Base-by-base conservation (phyloP, 2,329 filamentous ascomycete species). In the Colletotrichum horii region DNA sequence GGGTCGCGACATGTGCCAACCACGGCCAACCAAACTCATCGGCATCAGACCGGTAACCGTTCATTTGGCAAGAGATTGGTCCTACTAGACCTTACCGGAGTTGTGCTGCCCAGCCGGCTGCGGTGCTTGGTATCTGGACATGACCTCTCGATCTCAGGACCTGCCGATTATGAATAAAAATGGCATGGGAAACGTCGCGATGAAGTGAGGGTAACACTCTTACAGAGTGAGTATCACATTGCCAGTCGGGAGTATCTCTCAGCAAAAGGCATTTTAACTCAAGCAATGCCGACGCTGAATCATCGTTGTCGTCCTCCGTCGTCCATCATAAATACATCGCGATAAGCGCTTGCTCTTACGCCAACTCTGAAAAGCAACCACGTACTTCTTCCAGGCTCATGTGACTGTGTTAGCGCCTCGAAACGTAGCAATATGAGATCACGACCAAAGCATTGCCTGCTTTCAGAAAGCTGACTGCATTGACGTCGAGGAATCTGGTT, bases 1-100 rank as follows among this genome's bases (percentile, higher is more conserved):
- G 36, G 36, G 15, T 1, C 16, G 0, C 4, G 36, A 48, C 19
- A 48, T n/a, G 9, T 22, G 11, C 43, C 9, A 48, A 12, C 0
- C 43, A 14, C 0, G 0, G 1, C 19, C 19, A 48, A 48, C 19
- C 19, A 48, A 12, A 48, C 0, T 7, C 0, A 2, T 12, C 11
- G 11, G 43, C 19, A 22, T 1, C 19, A 4, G 19, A 22, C 19
- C 43, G 19, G 38, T 6, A 5, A n/a, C 19, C 16, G 3, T 43
- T 43, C 19, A n/a, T 11, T 32, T n/a, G 38, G 19, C 19, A n/a
- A n/a, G 3, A 19, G 8, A 4, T 38, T 38, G 36, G 36, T 16
- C 7, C 36, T 38, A 16, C 4, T 19, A 38, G 36, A 38, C 4
- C 36, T 19, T 19, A 38, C 16, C 4, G 1, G 36, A 38, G 8